These are phyloP conservation scores for Penicillium sp. DNA, from an alignment of 2,329 filamentous ascomycete species.

Conservation along the genomic window DNA sequence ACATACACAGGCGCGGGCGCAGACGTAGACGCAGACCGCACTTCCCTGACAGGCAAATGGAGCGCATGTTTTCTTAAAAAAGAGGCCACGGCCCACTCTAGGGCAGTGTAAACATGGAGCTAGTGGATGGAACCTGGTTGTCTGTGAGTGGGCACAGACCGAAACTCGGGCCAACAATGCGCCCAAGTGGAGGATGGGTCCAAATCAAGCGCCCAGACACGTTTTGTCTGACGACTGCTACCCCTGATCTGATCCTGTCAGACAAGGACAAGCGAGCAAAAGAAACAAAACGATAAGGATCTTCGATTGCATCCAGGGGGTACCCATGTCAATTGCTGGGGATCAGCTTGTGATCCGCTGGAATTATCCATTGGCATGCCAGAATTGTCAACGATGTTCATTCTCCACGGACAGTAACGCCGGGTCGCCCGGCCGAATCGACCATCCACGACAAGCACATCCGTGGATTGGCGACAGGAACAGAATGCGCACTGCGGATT, in stretches of 20 bases:
- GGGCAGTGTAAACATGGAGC: constrained; percentile 1
- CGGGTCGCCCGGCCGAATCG: constrained; percentile 1
- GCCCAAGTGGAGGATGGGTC: constrained; percentile 16
- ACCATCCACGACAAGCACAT: constrained; percentile 8
- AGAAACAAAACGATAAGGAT: not conserved
- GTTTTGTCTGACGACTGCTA: constrained; percentile 23
- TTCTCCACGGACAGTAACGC: not conserved
- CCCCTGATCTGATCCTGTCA: constrained; percentile 15
- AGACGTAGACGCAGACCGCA: constrained; percentile 4
- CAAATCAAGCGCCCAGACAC: constrained; percentile 20
- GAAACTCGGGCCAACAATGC: constrained; percentile 23
- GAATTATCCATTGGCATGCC: no score
- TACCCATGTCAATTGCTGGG: not conserved
- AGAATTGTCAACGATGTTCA: not conserved
- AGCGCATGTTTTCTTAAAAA: constrained; percentile 18
- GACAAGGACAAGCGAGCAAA: not conserved
- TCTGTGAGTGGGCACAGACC: constrained; percentile 15
- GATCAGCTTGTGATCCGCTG: not conserved
- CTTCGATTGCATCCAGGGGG: not conserved
- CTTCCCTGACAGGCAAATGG: constrained; percentile 9
- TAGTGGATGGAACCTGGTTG: constrained; percentile 1
- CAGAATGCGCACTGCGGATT: not conserved
- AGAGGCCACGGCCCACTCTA: constrained; percentile 5
- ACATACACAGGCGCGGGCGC: not conserved
- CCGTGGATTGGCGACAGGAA: constrained; percentile 14